These are phyloP conservation scores for Trichoderma orchidacearum DNA, from an alignment of 495 filamentous ascomycete species.

Conservation along the genomic window DNA sequence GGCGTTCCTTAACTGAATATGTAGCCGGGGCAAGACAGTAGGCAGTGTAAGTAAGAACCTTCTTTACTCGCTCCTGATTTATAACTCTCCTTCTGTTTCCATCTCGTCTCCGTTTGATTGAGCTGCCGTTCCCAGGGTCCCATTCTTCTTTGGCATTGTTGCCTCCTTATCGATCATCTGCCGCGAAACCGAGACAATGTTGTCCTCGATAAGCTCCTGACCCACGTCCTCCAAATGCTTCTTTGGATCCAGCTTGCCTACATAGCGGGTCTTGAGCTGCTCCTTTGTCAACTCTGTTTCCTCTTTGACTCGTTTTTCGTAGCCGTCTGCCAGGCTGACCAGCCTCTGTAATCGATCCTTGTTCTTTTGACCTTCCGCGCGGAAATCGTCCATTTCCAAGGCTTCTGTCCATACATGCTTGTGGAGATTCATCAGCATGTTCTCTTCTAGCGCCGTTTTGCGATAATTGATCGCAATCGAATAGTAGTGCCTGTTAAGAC, in stretches of 20 bases:
- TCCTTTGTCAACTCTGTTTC: slow-evolving; percentile 95
- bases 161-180: slow-evolving; percentile 99
- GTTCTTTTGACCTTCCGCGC: slow-evolving; percentile 67
- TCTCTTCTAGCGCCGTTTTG: slow-evolving; percentile 95
- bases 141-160: slow-evolving; percentile 43
- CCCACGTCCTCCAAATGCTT: slow-evolving; percentile 97
- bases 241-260: slow-evolving; percentile 97
- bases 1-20: background rate
- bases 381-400: slow-evolving; percentile 93
- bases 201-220: slow-evolving; percentile 93
- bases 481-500: slow-evolving; percentile 96
- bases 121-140: background rate
- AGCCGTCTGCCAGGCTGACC: slow-evolving; percentile 82
- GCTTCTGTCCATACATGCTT: slow-evolving; percentile 99
- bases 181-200: slow-evolving; percentile 88
- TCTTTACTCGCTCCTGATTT: slow-evolving; percentile 1
- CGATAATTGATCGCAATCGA: slow-evolving; percentile 96
- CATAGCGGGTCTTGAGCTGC: slow-evolving; percentile 95
- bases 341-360: slow-evolving; percentile 75
- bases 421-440: slow-evolving; percentile 99
- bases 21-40: background rate
- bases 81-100: slow-evolving; percentile 39
- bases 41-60: background rate
- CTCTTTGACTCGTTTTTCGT: slow-evolving; percentile 97
- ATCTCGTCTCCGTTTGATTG: slow-evolving; percentile 36